Evolutionary conservation across 2,329 filamentous ascomycete species (phyloP).

Genomic region (Bipolaris cookei): DNA sequence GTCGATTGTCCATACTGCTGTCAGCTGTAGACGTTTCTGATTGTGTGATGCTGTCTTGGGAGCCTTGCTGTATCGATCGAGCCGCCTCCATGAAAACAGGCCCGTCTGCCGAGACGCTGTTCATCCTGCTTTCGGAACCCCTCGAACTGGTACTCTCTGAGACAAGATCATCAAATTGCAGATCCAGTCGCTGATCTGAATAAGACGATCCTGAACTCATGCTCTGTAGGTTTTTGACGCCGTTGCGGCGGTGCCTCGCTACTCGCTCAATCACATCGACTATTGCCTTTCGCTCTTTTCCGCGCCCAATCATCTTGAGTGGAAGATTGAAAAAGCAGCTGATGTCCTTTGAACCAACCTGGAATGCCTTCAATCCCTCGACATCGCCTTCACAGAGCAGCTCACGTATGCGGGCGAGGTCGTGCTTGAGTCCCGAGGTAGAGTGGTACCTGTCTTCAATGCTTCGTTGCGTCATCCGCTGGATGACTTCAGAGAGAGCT

Average conservation of each 20-base stretch:
- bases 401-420: conserved; percentile 75
- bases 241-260: conserved; percentile 65
- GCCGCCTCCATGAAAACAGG: conserved; percentile 38
- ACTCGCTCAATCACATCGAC: conserved; percentile 75
- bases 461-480: conserved; percentile 90
- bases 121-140: conserved; percentile 56
- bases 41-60: conserved; percentile 38
- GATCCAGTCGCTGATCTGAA: conserved; percentile 58
- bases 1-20: conserved; percentile 30
- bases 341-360: conserved; percentile 81
- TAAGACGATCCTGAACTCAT: conserved; percentile 61
- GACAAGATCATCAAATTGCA: conserved; percentile 57
- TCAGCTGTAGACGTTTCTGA: conserved; percentile 36
- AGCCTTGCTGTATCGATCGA: conserved; percentile 34
- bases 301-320: conserved; percentile 78
- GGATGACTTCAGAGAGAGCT: conserved; percentile 79
- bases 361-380: conserved; percentile 72
- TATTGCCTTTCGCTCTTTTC: conserved; percentile 73
- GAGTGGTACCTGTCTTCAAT: conserved; percentile 90
- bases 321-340: conserved; percentile 93
- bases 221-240: conserved; percentile 54
- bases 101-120: conserved; percentile 37
- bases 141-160: conserved; percentile 61
- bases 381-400: conserved; percentile 77
- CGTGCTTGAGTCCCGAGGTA: conserved; percentile 81